A percentile compares a stretch with the other conserved stretches of the same genome.
Evolutionary conservation across 164 flowering plant species (phyloP).

Genomic region (Macadamia integrifolia): DNA sequence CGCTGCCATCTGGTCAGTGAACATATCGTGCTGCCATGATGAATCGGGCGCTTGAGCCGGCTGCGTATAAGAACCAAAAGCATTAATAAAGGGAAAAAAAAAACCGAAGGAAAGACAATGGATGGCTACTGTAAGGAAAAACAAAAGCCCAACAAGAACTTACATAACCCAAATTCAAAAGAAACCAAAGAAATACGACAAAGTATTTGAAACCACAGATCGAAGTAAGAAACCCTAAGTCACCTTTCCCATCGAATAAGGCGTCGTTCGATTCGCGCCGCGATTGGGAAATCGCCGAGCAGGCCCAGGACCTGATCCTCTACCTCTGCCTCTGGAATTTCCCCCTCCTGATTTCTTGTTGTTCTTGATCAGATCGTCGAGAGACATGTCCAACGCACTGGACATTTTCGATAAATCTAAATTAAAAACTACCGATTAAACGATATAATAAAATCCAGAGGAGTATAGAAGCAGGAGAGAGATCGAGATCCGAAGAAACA

Average conservation of each 20-base stretch:
- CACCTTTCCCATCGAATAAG: constrained; percentile 60
- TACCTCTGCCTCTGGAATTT: constrained; percentile 17
- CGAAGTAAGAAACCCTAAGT: constrained; percentile 15
- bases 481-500: not conserved
- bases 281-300: constrained; percentile 65
- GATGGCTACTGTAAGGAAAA: not conserved
- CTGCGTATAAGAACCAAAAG: not conserved
- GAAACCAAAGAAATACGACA: not conserved
- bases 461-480: not conserved
- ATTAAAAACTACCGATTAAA: not conserved
- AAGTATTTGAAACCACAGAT: not conserved
- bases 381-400: constrained; percentile 63
- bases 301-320: constrained; percentile 67
- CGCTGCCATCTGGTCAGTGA: constrained; percentile 37
- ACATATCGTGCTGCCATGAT: constrained; percentile 80
- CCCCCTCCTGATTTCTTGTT: constrained; percentile 56
- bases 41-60: constrained; percentile 59
- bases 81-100: constrained; percentile 2
- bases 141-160: not conserved
- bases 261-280: constrained; percentile 47
- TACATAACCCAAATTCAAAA: not conserved
- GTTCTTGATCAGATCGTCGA: constrained; percentile 82
- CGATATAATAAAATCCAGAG: not conserved
- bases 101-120: constrained; percentile 7
- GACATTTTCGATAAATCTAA: constrained; percentile 34